Evolutionary conservation across 164 flowering plant species (phyloP).

Genomic region (Liriodendron chinense): DNA sequence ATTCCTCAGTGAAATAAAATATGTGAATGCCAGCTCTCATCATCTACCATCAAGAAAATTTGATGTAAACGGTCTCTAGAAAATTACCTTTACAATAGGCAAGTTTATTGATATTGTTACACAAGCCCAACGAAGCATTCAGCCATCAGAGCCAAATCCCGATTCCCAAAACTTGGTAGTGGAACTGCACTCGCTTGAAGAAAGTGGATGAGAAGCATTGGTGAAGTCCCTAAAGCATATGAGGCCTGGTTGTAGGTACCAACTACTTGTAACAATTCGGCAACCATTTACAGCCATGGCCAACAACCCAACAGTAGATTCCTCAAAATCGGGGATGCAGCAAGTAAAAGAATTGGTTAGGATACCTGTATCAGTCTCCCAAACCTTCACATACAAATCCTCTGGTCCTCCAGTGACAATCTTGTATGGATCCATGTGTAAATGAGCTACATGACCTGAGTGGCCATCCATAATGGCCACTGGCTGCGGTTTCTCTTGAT

Average conservation of each 20-base stretch:
- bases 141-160: conserved; percentile 6
- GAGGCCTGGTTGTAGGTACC: conserved; percentile 15
- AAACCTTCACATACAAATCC: conserved; percentile 38
- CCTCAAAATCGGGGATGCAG: conserved; percentile 5
- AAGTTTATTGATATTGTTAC: conserved; percentile 20
- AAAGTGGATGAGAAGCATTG: conserved; percentile 27
- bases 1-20: too few species aligned
- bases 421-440: conserved; percentile 65
- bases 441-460: conserved; percentile 37
- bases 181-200: conserved; percentile 14
- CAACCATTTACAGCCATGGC: conserved; percentile 61
- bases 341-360: conserved; percentile 38
- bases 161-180: conserved; percentile 48
- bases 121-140: conserved; percentile 25
- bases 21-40: not conserved
- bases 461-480: conserved; percentile 55
- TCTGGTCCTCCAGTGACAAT: conserved; percentile 51
- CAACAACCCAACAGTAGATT: conserved; percentile 28
- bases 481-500: conserved; percentile 33
- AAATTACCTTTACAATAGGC: not conserved
- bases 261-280: conserved; percentile 44
- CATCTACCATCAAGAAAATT: too few species aligned
- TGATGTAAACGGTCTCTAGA: conserved; percentile 13
- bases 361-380: conserved; percentile 52
- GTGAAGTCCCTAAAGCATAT: conserved; percentile 44